These are phyloP conservation scores for Candida maris DNA, from an alignment of 805 yeast genomes.

Conservation along the genomic window DNA sequence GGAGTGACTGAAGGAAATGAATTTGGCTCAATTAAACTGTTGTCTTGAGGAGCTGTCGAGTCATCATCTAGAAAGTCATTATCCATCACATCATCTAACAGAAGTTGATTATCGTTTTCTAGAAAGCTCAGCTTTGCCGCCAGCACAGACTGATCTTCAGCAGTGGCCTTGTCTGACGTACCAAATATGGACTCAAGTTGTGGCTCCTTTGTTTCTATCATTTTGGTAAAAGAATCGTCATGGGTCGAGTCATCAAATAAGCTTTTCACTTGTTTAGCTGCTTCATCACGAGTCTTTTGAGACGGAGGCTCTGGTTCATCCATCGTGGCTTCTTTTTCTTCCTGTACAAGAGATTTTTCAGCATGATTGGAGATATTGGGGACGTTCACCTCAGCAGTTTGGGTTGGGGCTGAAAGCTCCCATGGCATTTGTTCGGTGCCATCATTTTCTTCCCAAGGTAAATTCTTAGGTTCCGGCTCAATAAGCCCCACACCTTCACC, in stretches of 20 bases:
- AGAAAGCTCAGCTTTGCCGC: slow-evolving; percentile 41
- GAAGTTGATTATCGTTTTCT: slow-evolving; percentile 42
- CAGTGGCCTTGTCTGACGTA: slow-evolving; percentile 1
- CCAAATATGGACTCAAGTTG: too few species aligned
- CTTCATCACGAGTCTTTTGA: too few species aligned
- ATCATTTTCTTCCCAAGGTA: slow-evolving; percentile 3
- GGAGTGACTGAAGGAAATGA: neutral
- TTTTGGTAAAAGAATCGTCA: neutral
- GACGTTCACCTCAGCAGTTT: too few species aligned
- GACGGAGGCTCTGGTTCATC: too few species aligned
- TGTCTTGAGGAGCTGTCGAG: slow-evolving; percentile 3
- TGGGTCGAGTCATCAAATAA: neutral
- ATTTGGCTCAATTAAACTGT: neutral
- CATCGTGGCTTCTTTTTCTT: too few species aligned
- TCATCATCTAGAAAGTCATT: slow-evolving; percentile 35
- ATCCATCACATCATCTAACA: slow-evolving; percentile 35
- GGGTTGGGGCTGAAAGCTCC: too few species aligned
- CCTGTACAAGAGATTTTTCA: too few species aligned
- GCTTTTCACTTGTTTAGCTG: neutral
- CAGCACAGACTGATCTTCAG: slow-evolving; percentile 6
- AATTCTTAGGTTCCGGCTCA: neutral
- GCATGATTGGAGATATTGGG: too few species aligned
- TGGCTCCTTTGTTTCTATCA: too few species aligned
- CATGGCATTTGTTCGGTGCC: slow-evolving; percentile 7
- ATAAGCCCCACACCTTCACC: too few species aligned